A percentile compares a stretch with the other conserved stretches of the same genome.
These are phyloP conservation scores for Stephania yunnanensis DNA, from an alignment of 164 flowering plant species.

Conservation along the genomic window DNA sequence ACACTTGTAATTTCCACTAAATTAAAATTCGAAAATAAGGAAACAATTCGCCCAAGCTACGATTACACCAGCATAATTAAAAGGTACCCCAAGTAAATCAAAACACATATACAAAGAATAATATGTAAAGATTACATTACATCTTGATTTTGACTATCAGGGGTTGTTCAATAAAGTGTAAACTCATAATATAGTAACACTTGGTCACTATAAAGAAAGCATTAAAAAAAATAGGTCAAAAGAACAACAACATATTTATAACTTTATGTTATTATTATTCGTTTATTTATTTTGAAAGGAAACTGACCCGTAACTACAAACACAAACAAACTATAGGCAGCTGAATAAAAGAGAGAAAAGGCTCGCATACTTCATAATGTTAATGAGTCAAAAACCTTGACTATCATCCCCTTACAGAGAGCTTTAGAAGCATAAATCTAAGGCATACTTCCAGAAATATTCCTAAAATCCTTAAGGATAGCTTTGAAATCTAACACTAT, in stretches of 20 bases:
- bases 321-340: too few species aligned
- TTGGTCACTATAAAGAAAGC: too few species aligned
- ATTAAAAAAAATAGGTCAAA: neutral
- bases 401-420: neutral
- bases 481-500: neutral
- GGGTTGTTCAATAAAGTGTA: neutral
- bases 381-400: neutral
- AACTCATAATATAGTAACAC: neutral
- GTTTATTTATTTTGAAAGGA: too few species aligned
- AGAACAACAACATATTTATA: too few species aligned
- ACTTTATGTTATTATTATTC: too few species aligned
- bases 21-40: neutral
- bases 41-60: neutral
- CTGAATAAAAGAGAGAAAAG: too few species aligned
- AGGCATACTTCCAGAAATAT: neutral
- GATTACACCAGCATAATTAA: neutral
- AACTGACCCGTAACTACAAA: too few species aligned
- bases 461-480: neutral
- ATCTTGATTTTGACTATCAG: neutral
- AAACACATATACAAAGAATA: neutral
- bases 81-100: neutral
- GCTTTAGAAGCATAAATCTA: neutral
- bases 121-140: neutral
- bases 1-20: neutral
- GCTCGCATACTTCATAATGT: too few species aligned